Evolutionary conservation across 441 rosid species (phyloP), one percentile per base, ranked within the genome.

Genomic region (Pelargonium australe): DNA sequence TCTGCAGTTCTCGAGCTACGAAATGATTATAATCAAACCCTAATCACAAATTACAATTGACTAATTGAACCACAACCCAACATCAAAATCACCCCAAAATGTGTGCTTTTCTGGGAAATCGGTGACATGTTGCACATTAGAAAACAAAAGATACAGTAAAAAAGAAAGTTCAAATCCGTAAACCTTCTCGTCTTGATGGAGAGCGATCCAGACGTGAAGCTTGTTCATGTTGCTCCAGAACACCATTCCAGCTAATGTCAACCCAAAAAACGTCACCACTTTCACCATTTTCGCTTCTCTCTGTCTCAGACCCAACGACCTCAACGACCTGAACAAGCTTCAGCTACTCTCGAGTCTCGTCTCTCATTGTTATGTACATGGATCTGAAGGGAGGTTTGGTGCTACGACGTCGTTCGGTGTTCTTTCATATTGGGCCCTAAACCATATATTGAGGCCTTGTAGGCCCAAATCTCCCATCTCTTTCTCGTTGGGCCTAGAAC

Each of bases 151-250:
- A 11, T 11, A 47, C 55, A 47, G 13, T 47, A 14, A 47, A 47
- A 47, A 11, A 12, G 55, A 47, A 47, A 11, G 4, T 47, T 10
- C 3, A 47, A 47, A n/a, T n/a, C n/a, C n/a, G n/a, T n/a, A n/a
- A n/a, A 80, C 90, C 90, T 86, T 86, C 70, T 88, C 91, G 76
- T 88, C 91, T 70, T 88, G 88, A 70, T 72, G 94, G 75, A 88
- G 91, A 41, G 91, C 94, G 78, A 86, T 86, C 86, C 89, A 88
- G 66, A 86, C 91, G 58, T 88, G 94, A 57, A 86, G 76, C 64
- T 78, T 82, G 70, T 85, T 88, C 91, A 88, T 81, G 61, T 89
- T 76, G 49, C 84, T 82, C 89, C 88, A 82, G 76, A 88, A 88
- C 37, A 81, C 47, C 79, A 88, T 85, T 19, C 89, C 91, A 2